These are phyloP conservation scores for Cynanchum wilfordii DNA, from an alignment of 257 asterid species.

Conservation along the genomic window DNA sequence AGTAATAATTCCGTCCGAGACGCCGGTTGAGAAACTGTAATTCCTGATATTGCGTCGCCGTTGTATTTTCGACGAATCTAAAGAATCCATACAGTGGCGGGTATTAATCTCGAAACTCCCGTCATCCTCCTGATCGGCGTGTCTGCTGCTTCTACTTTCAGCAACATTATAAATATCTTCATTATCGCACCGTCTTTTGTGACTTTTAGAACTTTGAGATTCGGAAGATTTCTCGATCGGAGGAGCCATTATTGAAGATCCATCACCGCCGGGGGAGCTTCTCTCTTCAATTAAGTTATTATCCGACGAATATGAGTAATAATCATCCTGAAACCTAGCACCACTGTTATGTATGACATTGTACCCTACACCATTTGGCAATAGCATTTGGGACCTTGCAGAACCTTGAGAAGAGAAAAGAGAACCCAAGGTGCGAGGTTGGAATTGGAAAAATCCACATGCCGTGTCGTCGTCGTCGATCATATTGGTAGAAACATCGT, in stretches of 20 bases:
- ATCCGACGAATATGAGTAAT: conserved; percentile 30
- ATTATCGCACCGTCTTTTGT: conserved; percentile 18
- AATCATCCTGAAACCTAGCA: conserved; percentile 34
- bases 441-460: conserved; percentile 64
- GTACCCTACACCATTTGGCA: conserved; percentile 33
- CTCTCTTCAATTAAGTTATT: conserved; percentile 33
- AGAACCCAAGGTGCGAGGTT: conserved; percentile 65
- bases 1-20: conserved; percentile 15
- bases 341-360: conserved; percentile 23
- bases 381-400: conserved; percentile 39
- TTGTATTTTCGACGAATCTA: conserved; percentile 18
- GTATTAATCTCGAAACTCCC: conserved; percentile 13
- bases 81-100: conserved; percentile 20
- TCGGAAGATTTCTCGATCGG: conserved; percentile 35
- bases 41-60: conserved; percentile 22
- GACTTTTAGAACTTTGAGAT: conserved; percentile 20
- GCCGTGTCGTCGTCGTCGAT: conserved; percentile 64
- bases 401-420: conserved; percentile 50
- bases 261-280: conserved; percentile 47
- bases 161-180: conserved; percentile 12
- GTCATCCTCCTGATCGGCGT: conserved; percentile 6
- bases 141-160: conserved; percentile 12
- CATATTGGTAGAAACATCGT: conserved; percentile 35
- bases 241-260: conserved; percentile 27
- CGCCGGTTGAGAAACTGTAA: conserved; percentile 22